Conservation (phyloP, 805 yeast genomes). For the Maudiozyma turicensis region DNA sequence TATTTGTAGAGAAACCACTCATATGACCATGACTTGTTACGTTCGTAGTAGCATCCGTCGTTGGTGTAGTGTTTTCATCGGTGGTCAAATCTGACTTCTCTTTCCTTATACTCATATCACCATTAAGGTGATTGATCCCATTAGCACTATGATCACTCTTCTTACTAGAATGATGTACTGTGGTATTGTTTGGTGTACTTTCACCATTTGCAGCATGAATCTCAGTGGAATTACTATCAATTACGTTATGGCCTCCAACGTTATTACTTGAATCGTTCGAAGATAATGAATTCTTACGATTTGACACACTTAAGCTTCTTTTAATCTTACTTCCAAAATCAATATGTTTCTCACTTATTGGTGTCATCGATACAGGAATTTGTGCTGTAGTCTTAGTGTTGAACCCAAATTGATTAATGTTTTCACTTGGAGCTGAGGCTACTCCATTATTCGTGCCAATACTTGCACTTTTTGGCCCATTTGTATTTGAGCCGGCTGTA, state of each 20-base stretch:
- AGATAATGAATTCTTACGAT: conserved; percentile 8
- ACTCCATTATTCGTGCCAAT: not conserved
- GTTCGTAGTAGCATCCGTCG: not conserved
- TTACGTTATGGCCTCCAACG: not conserved
- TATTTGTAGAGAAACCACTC: no score
- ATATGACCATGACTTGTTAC: not conserved
- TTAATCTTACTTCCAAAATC: conserved; percentile 18
- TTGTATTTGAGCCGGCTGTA: not conserved
- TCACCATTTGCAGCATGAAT: not conserved
- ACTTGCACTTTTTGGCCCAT: not conserved
- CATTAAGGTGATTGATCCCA: not conserved
- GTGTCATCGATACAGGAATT: conserved; percentile 66
- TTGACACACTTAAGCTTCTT: conserved; percentile 17
- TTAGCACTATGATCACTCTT: not conserved
- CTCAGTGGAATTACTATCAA: not conserved
- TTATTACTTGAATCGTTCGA: not conserved
- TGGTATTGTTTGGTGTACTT: not conserved
- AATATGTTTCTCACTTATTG: conserved; percentile 51
- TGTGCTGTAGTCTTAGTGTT: conserved; percentile 41
- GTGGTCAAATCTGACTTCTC: not conserved
- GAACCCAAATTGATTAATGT: conserved; percentile 61
- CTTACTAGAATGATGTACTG: not conserved
- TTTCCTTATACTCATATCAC: not conserved
- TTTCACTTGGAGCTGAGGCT: conserved; percentile 20
- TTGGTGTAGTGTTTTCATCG: not conserved